Evolutionary conservation across 371 early-diverging fungal genomes (phyloP).

Genomic region (Syncephalis fuscata): DNA sequence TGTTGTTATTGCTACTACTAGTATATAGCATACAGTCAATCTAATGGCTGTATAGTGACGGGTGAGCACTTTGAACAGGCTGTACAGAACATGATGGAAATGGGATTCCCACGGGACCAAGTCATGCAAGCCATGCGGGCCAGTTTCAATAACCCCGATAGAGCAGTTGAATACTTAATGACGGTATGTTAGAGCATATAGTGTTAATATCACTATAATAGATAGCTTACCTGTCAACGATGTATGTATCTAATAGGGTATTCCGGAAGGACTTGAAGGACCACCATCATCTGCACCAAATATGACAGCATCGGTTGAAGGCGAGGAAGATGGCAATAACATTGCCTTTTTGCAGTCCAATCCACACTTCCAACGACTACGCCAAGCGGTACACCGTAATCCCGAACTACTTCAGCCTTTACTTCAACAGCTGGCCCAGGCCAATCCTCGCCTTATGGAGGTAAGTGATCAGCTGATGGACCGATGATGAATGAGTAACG

Average conservation of each 20-base stretch:
- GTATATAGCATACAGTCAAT: neutral
- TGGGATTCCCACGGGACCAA: slow-evolving; percentile 86
- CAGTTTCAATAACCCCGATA: slow-evolving; percentile 91
- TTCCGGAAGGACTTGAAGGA: slow-evolving; percentile 19
- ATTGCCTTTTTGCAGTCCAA: slow-evolving; percentile 39
- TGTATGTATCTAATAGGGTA: slow-evolving; percentile 19
- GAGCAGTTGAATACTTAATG: slow-evolving; percentile 92
- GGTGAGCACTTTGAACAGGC: slow-evolving; percentile 60
- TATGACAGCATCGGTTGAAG: slow-evolving; percentile 29
- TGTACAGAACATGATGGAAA: slow-evolving; percentile 76
- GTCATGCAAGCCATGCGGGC: slow-evolving; percentile 84
- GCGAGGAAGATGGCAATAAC: slow-evolving; percentile 19
- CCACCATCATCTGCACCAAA: neutral
- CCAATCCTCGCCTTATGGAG: slow-evolving; percentile 74
- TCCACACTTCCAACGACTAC: slow-evolving; percentile 84
- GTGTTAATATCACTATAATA: neutral
- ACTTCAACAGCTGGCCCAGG: slow-evolving; percentile 61
- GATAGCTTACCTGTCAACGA: too few relatives aligned
- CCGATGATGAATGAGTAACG: too few relatives aligned
- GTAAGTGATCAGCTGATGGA: slow-evolving; percentile 9
- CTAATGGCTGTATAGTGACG: slow-evolving; percentile 24
- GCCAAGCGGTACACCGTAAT: slow-evolving; percentile 70
- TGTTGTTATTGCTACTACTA: neutral
- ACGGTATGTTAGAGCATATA: slow-evolving; percentile 28
- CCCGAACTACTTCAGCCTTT: slow-evolving; percentile 79